These are phyloP conservation scores for Ophiostoma australiae DNA, from an alignment of 2,329 filamentous ascomycete genomes.

Conservation along the genomic window DNA sequence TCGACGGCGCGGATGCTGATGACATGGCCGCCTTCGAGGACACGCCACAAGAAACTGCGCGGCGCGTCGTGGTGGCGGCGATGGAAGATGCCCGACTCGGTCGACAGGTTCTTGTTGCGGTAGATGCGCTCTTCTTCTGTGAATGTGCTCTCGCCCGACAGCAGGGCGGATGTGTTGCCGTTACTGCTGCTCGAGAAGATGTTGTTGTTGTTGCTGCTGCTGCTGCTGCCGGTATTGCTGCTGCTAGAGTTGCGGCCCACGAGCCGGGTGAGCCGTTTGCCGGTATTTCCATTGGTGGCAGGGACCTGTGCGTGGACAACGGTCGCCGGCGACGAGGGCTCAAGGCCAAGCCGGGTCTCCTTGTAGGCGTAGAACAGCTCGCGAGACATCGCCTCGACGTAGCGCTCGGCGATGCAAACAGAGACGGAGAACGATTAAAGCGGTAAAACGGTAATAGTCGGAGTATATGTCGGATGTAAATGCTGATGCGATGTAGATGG, in stretches of 20 bases:
- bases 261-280: constrained; percentile 22
- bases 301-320: constrained; percentile 67
- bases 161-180: constrained; percentile 31
- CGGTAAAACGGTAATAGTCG: neutral
- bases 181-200: constrained; percentile 35
- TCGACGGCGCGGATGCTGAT: constrained; percentile 82
- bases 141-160: constrained; percentile 30
- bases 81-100: constrained; percentile 78
- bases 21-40: constrained; percentile 72
- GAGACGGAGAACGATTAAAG: neutral
- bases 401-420: constrained; percentile 14
- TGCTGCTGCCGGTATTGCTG: constrained; percentile 39
- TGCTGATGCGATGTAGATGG: neutral
- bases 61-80: constrained; percentile 70
- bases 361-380: constrained; percentile 69
- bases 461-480: neutral
- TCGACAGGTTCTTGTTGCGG: constrained; percentile 66
- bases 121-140: constrained; percentile 69
- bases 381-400: constrained; percentile 50
- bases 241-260: constrained; percentile 30
- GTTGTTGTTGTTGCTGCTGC: neutral
- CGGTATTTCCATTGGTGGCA: constrained; percentile 39
- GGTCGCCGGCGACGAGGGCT: constrained; percentile 63
- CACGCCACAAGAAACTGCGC: constrained; percentile 83
- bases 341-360: constrained; percentile 79